Percentiles rank a stretch among this genome's conserved stretches.
These are phyloP conservation scores for Epichloe aotearoae DNA, from an alignment of 2,329 filamentous ascomycete genomes.

Conservation along the genomic window DNA sequence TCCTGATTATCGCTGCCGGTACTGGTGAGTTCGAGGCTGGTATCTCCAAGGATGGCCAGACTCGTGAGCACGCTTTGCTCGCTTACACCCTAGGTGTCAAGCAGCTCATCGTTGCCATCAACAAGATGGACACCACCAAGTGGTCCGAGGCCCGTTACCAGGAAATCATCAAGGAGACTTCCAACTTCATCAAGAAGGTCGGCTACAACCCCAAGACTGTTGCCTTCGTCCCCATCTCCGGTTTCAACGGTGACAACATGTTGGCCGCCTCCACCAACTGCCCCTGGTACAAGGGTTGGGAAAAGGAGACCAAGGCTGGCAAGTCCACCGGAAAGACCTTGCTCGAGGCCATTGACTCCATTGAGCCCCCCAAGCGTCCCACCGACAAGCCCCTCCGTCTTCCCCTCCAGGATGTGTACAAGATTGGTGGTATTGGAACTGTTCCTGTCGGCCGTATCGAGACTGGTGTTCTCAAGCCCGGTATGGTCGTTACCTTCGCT, in stretches of 20 bases:
- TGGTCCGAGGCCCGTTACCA: constrained; percentile 94
- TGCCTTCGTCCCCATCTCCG: constrained; percentile 98
- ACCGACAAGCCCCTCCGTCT: constrained; percentile 99
- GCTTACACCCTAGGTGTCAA: constrained; percentile 99
- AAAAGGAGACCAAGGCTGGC: constrained; percentile 84
- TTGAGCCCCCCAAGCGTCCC: constrained; percentile 82
- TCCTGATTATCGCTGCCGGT: constrained; percentile 99
- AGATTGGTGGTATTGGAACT: constrained; percentile 99
- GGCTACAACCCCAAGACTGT: constrained; percentile 99
- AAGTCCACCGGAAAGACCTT: constrained; percentile 93
- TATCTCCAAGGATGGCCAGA: constrained; percentile 99
- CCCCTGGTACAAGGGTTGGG: constrained; percentile 99
- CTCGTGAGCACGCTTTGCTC: constrained; percentile 99
- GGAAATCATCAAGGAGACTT: constrained; percentile 99
- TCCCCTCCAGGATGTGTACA: constrained; percentile 99
- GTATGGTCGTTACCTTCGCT: constrained; percentile 96
- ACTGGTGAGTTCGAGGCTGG: constrained; percentile 99
- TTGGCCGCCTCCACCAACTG: constrained; percentile 77
- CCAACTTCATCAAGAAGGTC: constrained; percentile 99
- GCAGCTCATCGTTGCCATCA: constrained; percentile 99
- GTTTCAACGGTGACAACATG: constrained; percentile 99
- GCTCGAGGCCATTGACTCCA: constrained; percentile 95
- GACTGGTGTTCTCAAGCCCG: constrained; percentile 89
- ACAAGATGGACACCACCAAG: constrained; percentile 99
- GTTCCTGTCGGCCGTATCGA: constrained; percentile 99